Evolutionary conservation across 176 grass and related monocot species (phyloP), one percentile per base, ranked within the genome.

Genomic region (Oryza punctata): DNA sequence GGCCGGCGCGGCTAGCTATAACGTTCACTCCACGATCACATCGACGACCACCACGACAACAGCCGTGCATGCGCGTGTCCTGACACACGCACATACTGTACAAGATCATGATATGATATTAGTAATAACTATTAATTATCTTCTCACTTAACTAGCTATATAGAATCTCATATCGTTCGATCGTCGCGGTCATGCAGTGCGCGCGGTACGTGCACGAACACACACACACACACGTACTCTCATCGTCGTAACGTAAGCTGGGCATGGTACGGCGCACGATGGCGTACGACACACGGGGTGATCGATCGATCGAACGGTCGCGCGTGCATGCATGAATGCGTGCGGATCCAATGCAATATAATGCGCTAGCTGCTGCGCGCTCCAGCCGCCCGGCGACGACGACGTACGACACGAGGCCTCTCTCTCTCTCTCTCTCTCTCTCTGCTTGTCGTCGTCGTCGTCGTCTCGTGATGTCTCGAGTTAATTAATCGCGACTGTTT

Each of bases 401-500:
- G 40, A 41, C 40, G 10, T 35, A 41, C 37, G 37, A 38, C 35
- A 37, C 7, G 37, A 38, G 37, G 37, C 37, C 7, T 8, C 37
- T 38, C 37, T 38, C 37, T 38, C 6, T 32, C 30, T 29, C 28
- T 29, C 28, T 29, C 10, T 13, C 44, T 46, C 44, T 46, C 64
- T 45, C 7, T 52, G 49, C 16, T 52, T 4, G 32, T 19, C n/a
- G n/a, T n/a, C n/a, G 49, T 52, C 16, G 49, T 52, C 49, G 49
- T 52, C 16, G 49, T 52, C 25, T 2, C 67, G 86, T 28, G 65
- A 50, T 54, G 18, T 63, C 60, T 59, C 76, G 21, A 69, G 46
- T 69, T 59, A 79, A 25, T 69, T 59, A 79, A 25, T 33, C 6
- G 8, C 26, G 19, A 88, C 87, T 89, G 70, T 69, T 80, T 23